Evolutionary conservation across 2,329 filamentous ascomycete species (phyloP).

Genomic region (Penicillium rolfsii): DNA sequence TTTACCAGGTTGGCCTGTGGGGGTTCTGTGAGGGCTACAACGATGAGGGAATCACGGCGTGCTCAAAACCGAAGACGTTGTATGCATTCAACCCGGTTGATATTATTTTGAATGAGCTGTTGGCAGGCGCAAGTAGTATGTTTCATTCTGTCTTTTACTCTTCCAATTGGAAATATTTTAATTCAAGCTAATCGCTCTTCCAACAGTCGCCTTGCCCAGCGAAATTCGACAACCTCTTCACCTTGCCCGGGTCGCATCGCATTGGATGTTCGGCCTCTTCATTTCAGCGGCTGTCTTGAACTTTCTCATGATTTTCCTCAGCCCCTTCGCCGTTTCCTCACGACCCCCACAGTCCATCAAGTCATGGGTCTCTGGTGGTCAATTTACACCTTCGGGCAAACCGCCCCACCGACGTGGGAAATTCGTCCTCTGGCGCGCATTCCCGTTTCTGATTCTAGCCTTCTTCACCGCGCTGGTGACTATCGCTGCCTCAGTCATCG

Average conservation of each 20-base stretch:
- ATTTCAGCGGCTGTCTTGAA: conserved; percentile 70
- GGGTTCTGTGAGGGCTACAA: conserved; percentile 87
- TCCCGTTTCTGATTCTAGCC: conserved; percentile 69
- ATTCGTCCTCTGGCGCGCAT: conserved; percentile 54
- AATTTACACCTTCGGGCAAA: conserved; percentile 13
- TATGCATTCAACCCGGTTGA: conserved; percentile 93
- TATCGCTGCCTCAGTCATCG: conserved; percentile 71
- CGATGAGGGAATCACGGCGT: conserved; percentile 69
- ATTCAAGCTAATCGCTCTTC: not conserved
- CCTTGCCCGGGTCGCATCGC: conserved; percentile 73
- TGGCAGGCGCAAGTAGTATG: conserved; percentile 76
- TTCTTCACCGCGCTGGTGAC: conserved; percentile 69
- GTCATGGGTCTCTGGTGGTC: conserved; percentile 23
- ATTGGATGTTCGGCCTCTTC: conserved; percentile 91
- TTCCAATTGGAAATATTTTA: not conserved
- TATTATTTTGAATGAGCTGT: conserved; percentile 77
- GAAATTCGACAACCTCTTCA: conserved; percentile 73
- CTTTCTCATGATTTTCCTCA: conserved; percentile 71
- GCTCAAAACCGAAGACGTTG: conserved; percentile 68
- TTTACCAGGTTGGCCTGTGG: conserved; percentile 92
- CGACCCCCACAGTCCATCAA: conserved; percentile 42
- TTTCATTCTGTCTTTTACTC: not conserved
- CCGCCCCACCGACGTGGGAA: conserved; percentile 43
- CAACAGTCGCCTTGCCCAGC: conserved; percentile 71
- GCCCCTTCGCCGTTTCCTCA: conserved; percentile 55